A percentile compares a stretch with the other conserved stretches of the same genome.
These are phyloP conservation scores for Diatrype stigma DNA, from an alignment of 2,329 filamentous ascomycete species.

Conservation along the genomic window DNA sequence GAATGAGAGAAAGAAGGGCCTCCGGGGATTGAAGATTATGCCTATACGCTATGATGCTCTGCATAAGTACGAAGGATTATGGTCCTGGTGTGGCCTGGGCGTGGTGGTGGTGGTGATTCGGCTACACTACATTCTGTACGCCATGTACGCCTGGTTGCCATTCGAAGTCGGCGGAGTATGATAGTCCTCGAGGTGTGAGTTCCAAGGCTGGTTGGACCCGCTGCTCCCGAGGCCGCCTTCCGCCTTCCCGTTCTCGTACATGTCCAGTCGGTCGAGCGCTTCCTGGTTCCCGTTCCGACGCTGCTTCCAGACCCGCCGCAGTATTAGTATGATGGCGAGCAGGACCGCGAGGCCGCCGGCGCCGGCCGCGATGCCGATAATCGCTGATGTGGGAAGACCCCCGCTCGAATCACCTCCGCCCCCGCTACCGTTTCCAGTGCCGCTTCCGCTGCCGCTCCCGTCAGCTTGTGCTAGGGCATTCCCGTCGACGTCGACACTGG, in stretches of 20 bases:
- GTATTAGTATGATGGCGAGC: slow-evolving; percentile 18
- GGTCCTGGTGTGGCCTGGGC: neutral
- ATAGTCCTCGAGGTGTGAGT: slow-evolving; percentile 24
- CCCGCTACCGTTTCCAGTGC: slow-evolving; percentile 8
- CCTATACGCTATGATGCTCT: too few species aligned
- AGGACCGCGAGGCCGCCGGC: slow-evolving; percentile 22
- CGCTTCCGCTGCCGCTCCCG: slow-evolving; percentile 2
- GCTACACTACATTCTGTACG: slow-evolving; percentile 23
- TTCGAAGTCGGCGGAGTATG: slow-evolving; percentile 13
- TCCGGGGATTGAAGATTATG: too few species aligned
- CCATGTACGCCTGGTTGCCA: slow-evolving; percentile 18
- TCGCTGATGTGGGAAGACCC: slow-evolving; percentile 16
- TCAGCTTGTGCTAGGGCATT: neutral
- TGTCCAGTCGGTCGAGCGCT: slow-evolving; percentile 20
- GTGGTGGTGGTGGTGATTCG: neutral
- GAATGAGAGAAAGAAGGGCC: too few species aligned
- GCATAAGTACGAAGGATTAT: too few species aligned
- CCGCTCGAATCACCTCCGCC: neutral
- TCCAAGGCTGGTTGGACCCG: slow-evolving; percentile 24
- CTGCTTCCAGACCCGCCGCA: slow-evolving; percentile 26
- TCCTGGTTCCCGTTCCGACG: slow-evolving; percentile 25
- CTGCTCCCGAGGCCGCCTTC: slow-evolving; percentile 14
- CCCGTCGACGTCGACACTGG: neutral
- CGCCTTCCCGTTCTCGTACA: slow-evolving; percentile 26
- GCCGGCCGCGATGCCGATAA: slow-evolving; percentile 27